Evolutionary conservation across 2,329 filamentous ascomycete species (phyloP).

Genomic region (Acrocalymma vagum): DNA sequence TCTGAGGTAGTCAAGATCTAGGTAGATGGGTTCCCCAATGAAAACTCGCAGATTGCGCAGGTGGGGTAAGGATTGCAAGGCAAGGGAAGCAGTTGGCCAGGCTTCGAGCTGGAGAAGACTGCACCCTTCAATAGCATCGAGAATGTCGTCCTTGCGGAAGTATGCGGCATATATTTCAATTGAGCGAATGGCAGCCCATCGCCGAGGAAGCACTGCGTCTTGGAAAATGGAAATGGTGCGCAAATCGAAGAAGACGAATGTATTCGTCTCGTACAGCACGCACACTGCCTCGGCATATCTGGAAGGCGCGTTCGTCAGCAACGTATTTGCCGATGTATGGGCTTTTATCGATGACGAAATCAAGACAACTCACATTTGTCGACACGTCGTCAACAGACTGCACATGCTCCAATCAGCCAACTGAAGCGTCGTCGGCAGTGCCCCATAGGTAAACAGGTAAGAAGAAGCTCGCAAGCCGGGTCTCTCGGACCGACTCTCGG

Average conservation of each 20-base stretch:
- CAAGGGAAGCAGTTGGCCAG: slow-evolving; percentile 5
- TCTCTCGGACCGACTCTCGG: slow-evolving; percentile 7
- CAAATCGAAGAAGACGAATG: slow-evolving; percentile 12
- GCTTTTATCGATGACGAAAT: too few species aligned
- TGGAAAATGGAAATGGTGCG: slow-evolving; percentile 6
- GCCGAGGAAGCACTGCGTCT: background rate
- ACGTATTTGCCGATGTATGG: background rate
- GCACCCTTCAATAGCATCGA: slow-evolving; percentile 4
- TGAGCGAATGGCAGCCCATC: slow-evolving; percentile 6
- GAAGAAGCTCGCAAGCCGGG: slow-evolving; percentile 11
- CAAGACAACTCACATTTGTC: slow-evolving; percentile 4
- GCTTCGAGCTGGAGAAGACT: slow-evolving; percentile 9
- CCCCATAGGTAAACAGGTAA: slow-evolving; percentile 16
- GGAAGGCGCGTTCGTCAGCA: background rate
- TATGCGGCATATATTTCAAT: slow-evolving; percentile 8
- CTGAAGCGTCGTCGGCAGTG: slow-evolving; percentile 13
- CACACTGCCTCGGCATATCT: slow-evolving; percentile 11
- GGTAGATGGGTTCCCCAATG: slow-evolving; percentile 5
- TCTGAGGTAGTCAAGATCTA: slow-evolving; percentile 2
- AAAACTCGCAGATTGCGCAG: slow-evolving; percentile 9
- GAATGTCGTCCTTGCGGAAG: slow-evolving; percentile 12
- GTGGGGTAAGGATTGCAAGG: slow-evolving; percentile 6
- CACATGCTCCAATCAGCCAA: slow-evolving; percentile 13
- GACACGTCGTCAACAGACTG: slow-evolving; percentile 4
- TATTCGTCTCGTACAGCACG: slow-evolving; percentile 12